Conservation (phyloP, 2,329 filamentous ascomycete genomes). For the Aschersonia sp. region DNA sequence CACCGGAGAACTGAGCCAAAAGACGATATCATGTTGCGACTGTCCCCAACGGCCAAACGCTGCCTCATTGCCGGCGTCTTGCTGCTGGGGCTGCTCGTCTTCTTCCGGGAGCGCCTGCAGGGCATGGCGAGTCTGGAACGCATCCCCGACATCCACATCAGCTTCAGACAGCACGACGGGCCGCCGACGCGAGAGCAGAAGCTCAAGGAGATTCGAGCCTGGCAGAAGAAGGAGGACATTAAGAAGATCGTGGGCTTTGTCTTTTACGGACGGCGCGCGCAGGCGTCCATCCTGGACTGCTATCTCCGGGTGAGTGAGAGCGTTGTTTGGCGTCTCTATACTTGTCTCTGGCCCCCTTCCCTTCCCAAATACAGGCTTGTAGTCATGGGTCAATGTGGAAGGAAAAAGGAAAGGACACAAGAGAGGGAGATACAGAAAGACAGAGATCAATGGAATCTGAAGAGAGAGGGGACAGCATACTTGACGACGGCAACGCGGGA, state of each 20-base stretch:
- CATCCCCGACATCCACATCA: not conserved
- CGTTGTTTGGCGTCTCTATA: not conserved
- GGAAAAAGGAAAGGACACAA: too few relatives aligned
- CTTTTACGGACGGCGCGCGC: slow-evolving; percentile 28
- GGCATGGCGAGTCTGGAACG: not conserved
- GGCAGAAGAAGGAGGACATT: not conserved
- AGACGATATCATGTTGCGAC: not conserved
- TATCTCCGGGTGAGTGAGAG: slow-evolving; percentile 21
- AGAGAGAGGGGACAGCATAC: too few relatives aligned
- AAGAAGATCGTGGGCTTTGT: slow-evolving; percentile 28
- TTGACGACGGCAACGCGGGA: too few relatives aligned
- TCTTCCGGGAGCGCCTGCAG: not conserved
- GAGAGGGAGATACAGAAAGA: not conserved
- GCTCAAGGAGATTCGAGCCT: not conserved
- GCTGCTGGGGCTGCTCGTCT: not conserved
- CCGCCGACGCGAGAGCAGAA: not conserved
- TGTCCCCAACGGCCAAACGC: not conserved
- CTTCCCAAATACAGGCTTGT: too few relatives aligned
- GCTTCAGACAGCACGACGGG: not conserved
- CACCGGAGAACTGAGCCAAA: too few relatives aligned
- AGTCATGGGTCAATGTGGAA: too few relatives aligned
- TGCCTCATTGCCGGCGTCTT: not conserved
- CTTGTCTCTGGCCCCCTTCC: too few relatives aligned
- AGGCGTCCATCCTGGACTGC: slow-evolving; percentile 30
- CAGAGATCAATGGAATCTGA: too few relatives aligned